Percentiles rank a stretch among this genome's conserved stretches.
Evolutionary conservation across 2,329 filamentous ascomycete genomes (phyloP).

Genomic region (Thelonectria discophora): DNA sequence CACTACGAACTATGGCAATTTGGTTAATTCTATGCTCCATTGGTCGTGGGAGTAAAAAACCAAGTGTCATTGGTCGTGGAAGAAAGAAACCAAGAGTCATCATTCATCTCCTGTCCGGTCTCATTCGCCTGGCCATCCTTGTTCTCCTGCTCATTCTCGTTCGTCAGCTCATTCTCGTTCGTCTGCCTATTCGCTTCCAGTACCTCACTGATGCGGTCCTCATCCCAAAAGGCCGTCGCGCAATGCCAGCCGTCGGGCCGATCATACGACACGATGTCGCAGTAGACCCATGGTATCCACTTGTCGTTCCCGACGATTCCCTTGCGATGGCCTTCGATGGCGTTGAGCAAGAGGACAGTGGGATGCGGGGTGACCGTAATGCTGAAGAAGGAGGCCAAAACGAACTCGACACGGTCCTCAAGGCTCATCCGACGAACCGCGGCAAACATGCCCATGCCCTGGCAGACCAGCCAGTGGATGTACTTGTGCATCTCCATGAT

Average conservation of each 20-base stretch:
- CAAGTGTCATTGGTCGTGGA: too few relatives aligned
- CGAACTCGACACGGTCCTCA: neutral
- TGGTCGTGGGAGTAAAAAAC: too few relatives aligned
- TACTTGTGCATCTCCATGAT: neutral
- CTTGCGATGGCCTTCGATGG: neutral
- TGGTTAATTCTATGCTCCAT: too few relatives aligned
- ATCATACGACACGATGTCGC: neutral
- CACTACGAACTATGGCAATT: too few relatives aligned
- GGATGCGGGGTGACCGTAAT: neutral
- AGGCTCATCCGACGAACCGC: neutral
- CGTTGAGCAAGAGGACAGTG: neutral
- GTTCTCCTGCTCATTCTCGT: too few relatives aligned
- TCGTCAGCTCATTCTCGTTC: too few relatives aligned
- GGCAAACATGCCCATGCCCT: neutral
- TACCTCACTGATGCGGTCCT: too few relatives aligned
- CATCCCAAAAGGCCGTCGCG: neutral
- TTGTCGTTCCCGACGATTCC: neutral
- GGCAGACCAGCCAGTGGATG: neutral
- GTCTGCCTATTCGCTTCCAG: too few relatives aligned
- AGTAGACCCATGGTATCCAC: neutral
- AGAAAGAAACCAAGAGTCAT: too few relatives aligned
- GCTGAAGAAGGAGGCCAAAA: neutral
- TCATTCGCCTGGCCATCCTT: too few relatives aligned
- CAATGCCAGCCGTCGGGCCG: neutral
- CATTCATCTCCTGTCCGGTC: too few relatives aligned